Evolutionary conservation across 208 protist genomes (phyloP), one percentile per base, ranked within the genome.

Genomic region (Trypanosoma cruzi): DNA sequence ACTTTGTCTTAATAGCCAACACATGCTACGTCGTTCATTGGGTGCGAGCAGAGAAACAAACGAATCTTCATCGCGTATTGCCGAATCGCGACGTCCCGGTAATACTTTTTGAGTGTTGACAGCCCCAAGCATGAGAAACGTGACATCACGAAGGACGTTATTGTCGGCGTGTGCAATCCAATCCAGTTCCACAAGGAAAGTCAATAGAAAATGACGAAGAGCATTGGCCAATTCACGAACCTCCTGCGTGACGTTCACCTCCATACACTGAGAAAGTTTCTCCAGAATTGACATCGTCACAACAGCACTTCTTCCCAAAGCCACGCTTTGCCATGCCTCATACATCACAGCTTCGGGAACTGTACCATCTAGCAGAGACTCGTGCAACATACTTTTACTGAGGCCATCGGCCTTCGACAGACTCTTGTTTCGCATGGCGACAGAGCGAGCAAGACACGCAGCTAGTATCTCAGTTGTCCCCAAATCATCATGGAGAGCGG

Each of bases 141-240:
- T 40, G 20, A 77, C 49, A 42, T 10, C 48, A 22, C 64, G 71
- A 44, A 71, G 46, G n/a, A 65, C 4, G 2, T 57, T 28, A 44
- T 40, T 61, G 20, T 71, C 58, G 40, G 20, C 7, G 13, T 22
- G 28, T 22, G 55, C 36, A 6, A 66, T 62, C 71, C 63, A 71
- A 28, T 77, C 71, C 6, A 77, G 31, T 49, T 77, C 71, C 11
- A 49, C 13, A 10, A 77, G 34, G 62, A 77, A 65, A 7, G 64
- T 36, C 20, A 71, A 49, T 5, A 77, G 31, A 37, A 77, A 77
- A 20, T 29, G 57, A 26, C 26, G 40, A 16, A 77, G 24, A 0
- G 56, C 3, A n/a, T 71, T 58, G 6, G 44, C 71, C 28, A 77
- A 36, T 7, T 31, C 18, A 24, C n/a, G 24, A 10, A 71, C 29